phyloP scores from a whole-genome alignment of 345 rosid genomes.

The Sisymbrium irio region DNA sequence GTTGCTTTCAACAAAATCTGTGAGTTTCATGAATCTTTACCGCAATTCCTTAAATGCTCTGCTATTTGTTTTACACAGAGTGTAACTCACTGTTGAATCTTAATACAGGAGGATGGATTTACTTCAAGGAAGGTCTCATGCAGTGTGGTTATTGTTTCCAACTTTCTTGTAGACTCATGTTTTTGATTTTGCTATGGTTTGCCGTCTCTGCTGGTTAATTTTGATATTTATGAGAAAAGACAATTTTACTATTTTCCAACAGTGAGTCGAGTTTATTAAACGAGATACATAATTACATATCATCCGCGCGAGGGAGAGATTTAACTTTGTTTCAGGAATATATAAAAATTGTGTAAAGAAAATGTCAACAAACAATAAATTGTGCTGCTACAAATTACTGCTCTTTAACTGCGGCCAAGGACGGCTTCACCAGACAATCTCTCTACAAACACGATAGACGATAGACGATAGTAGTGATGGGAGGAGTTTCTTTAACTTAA shows the following conservation, averaged over 20 bases:
- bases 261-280: too few species aligned
- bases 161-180: not conserved
- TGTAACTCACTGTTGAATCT: slow-evolving; percentile 8
- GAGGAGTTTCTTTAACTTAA: too few species aligned
- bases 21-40: not conserved
- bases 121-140: not conserved
- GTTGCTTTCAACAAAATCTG: slow-evolving; percentile 92
- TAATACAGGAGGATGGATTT: not conserved
- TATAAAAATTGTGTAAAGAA: too few species aligned
- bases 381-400: too few species aligned
- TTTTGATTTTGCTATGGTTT: not conserved
- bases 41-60: not conserved
- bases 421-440: too few species aligned
- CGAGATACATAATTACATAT: too few species aligned
- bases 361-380: too few species aligned
- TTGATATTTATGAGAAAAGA: not conserved
- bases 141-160: not conserved
- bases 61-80: not conserved
- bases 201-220: not conserved
- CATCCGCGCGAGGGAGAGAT: too few species aligned
- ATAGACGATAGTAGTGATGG: too few species aligned
- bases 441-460: too few species aligned
- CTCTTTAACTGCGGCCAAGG: too few species aligned
- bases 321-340: too few species aligned
- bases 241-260: not conserved